phyloP scores from a whole-genome alignment of 306 rosid species.

The Rosa rugosa region DNA sequence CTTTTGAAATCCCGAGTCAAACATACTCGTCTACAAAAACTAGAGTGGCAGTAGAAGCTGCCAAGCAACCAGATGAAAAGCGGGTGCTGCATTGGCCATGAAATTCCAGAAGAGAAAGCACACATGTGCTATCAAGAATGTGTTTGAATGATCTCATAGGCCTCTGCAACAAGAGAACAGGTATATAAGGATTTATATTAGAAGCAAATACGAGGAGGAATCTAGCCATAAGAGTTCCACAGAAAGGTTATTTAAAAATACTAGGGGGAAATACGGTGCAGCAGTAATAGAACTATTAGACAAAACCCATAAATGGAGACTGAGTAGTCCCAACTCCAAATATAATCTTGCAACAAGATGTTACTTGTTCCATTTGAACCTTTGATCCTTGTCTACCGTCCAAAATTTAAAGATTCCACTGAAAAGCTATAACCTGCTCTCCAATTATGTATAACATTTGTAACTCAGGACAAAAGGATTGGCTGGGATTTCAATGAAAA shows the following conservation, averaged over 20 bases:
- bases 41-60: background rate
- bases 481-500: background rate
- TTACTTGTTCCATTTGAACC: background rate
- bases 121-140: background rate
- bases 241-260: background rate
- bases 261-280: background rate
- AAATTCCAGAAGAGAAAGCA: background rate
- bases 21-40: background rate
- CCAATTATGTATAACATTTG: background rate
- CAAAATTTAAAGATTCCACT: background rate
- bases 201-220: background rate
- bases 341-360: background rate
- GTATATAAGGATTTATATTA: background rate
- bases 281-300: background rate
- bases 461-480: background rate
- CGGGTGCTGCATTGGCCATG: background rate
- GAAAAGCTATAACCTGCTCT: background rate
- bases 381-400: background rate
- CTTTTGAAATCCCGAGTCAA: background rate
- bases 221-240: background rate
- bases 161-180: background rate
- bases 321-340: background rate
- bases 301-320: background rate
- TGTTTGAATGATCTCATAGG: conserved; percentile 6
- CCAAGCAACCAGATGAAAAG: background rate